phyloP scores from a whole-genome alignment of 768 basidiomycete species.

The Pulveroboletus sp. region DNA sequence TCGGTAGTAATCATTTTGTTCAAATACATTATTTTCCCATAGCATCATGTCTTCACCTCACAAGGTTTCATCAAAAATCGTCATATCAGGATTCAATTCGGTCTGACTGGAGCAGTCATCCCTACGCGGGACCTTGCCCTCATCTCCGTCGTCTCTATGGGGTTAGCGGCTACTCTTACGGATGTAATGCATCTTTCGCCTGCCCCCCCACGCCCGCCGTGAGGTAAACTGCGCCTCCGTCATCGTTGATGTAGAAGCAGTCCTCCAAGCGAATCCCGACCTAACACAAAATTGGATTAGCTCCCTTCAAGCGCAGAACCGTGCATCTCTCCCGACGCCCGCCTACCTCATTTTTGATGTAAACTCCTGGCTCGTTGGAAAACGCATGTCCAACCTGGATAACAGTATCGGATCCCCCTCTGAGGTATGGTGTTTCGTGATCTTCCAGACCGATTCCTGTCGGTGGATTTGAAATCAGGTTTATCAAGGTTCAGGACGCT shows the following conservation, averaged over 20 bases:
- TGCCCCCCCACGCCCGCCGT: slow-evolving; percentile 65
- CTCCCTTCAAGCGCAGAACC: not conserved
- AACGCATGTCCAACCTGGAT: slow-evolving; percentile 70
- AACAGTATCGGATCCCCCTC: slow-evolving; percentile 58
- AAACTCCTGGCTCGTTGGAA: slow-evolving; percentile 79
- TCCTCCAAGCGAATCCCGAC: slow-evolving; percentile 83
- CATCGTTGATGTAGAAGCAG: slow-evolving; percentile 65
- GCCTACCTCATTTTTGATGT: slow-evolving; percentile 64
- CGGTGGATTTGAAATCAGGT: slow-evolving; percentile 5
- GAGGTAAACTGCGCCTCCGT: slow-evolving; percentile 55
- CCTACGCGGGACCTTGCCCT: not conserved
- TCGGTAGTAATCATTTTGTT: slow-evolving; percentile 24
- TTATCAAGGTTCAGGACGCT: slow-evolving; percentile 12
- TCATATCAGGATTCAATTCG: slow-evolving; percentile 1
- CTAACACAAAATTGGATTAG: slow-evolving; percentile 32
- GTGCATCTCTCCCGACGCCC: not conserved
- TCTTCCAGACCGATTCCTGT: slow-evolving; percentile 81
- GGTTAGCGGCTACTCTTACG: slow-evolving; percentile 22
- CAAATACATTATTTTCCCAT: slow-evolving; percentile 14
- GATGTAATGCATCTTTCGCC: slow-evolving; percentile 38
- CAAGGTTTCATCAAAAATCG: not conserved
- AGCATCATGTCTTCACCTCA: slow-evolving; percentile 6
- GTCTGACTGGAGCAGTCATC: not conserved
- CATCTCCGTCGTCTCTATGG: slow-evolving; percentile 24
- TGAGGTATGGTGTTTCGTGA: slow-evolving; percentile 80